A percentile compares a stretch with the other conserved stretches of the same genome.
phyloP scores from a whole-genome alignment of 345 rosid species.

The Salix koriyanagi region DNA sequence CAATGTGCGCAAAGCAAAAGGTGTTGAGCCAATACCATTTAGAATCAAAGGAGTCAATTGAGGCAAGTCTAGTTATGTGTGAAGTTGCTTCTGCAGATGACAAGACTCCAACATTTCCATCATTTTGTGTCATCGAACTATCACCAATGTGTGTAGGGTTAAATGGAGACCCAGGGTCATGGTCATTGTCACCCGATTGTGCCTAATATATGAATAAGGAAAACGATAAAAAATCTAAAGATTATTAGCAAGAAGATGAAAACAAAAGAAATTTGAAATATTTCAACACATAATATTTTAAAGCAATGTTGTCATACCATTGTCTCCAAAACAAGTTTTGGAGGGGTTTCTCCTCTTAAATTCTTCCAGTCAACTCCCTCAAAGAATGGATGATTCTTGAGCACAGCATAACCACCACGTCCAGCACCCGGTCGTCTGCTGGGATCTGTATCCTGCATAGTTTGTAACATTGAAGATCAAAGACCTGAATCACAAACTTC shows the following conservation, averaged over 20 bases:
- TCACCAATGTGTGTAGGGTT: constrained; percentile 73
- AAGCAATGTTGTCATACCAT: constrained; percentile 35
- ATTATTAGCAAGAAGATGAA: background rate
- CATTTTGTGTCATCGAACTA: constrained; percentile 43
- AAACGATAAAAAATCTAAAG: constrained; percentile 2
- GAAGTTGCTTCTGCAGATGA: constrained; percentile 59
- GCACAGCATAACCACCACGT: constrained; percentile 70
- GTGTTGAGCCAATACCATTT: constrained; percentile 62
- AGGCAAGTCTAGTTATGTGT: constrained; percentile 83
- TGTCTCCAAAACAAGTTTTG: constrained; percentile 69
- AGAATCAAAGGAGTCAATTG: constrained; percentile 97
- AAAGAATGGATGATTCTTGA: constrained; percentile 88
- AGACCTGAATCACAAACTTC: background rate
- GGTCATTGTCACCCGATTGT: constrained; percentile 57
- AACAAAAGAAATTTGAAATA: constrained; percentile 1
- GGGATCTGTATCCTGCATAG: constrained; percentile 78
- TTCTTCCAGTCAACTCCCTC: constrained; percentile 80
- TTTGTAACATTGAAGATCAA: constrained; percentile 7
- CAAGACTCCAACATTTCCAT: constrained; percentile 46
- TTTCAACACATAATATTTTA: background rate
- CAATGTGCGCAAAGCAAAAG: constrained; percentile 5
- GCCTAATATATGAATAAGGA: constrained; percentile 30
- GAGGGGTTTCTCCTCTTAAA: constrained; percentile 68
- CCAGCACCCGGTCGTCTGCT: constrained; percentile 93
- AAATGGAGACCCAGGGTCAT: constrained; percentile 58